Evolutionary conservation across 73 alveolate genomes (phyloP).

Genomic region (Symbiodinium natans): DNA sequence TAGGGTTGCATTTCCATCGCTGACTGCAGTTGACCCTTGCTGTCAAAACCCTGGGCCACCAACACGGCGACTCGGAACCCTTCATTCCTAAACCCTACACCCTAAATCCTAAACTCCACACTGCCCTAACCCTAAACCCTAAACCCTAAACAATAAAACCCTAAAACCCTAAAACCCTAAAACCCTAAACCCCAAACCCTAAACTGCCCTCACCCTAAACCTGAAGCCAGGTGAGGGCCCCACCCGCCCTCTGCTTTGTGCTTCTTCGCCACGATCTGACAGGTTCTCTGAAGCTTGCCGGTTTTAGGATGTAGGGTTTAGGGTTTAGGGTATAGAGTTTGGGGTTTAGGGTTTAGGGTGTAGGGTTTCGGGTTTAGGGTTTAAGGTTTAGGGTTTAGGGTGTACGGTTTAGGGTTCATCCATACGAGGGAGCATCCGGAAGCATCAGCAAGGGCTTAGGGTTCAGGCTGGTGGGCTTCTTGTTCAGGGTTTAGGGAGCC

Average conservation of each 20-base stretch:
- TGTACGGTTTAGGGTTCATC: no score
- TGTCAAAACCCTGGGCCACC: no score
- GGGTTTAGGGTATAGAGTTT: no score
- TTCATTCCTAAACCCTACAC: no score
- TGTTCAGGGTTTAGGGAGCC: no score
- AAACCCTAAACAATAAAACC: background rate
- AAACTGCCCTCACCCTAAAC: background rate
- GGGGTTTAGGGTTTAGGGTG: no score
- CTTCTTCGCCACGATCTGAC: constrained; percentile 92
- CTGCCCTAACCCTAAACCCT: background rate
- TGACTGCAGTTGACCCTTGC: no score
- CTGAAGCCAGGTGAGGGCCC: background rate
- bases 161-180: background rate
- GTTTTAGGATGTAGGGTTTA: background rate
- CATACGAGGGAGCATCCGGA: no score
- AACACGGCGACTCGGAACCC: no score
- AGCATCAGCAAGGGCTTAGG: background rate
- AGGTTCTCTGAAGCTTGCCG: background rate
- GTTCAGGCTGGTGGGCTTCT: no score
- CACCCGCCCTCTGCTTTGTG: constrained; percentile 46
- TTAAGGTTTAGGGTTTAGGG: no score
- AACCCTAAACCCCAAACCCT: background rate
- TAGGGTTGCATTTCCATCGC: no score
- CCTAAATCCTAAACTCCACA: background rate
- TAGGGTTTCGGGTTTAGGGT: background rate